Evolutionary conservation across 805 yeast species (phyloP).

Genomic region (Myxozyma kluyveri): DNA sequence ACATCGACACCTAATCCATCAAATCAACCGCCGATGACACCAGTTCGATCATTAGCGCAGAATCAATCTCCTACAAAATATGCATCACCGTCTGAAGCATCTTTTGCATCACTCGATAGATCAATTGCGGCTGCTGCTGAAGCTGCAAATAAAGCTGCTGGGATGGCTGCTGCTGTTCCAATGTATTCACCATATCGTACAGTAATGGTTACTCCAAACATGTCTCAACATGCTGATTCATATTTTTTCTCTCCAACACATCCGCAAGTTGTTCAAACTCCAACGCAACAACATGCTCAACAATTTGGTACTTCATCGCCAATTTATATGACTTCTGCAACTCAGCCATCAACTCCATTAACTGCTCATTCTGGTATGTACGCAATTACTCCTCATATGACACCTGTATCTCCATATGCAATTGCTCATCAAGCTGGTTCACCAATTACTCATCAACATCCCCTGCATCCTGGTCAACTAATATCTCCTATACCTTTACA

Average conservation of each 20-base stretch:
- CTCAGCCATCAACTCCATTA: too few species aligned
- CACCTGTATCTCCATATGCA: too few species aligned
- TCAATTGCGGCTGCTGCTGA: slow-evolving; percentile 26
- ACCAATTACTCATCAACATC: too few species aligned
- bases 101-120: slow-evolving; percentile 27
- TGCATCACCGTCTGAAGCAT: slow-evolving; percentile 25
- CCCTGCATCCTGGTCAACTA: not conserved
- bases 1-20: slow-evolving; percentile 2
- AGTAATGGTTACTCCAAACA: too few species aligned
- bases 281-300: slow-evolving; percentile 5
- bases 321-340: not conserved
- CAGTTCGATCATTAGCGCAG: slow-evolving; percentile 5
- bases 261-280: not conserved
- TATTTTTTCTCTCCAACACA: not conserved
- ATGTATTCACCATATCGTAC: too few species aligned
- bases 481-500: slow-evolving; percentile 11
- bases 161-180: slow-evolving; percentile 1
- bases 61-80: slow-evolving; percentile 16
- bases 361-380: too few species aligned
- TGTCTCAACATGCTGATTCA: not conserved
- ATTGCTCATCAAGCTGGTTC: too few species aligned
- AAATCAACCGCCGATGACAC: slow-evolving; percentile 12
- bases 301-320: slow-evolving; percentile 4
- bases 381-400: too few species aligned
- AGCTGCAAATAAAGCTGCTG: slow-evolving; percentile 22